Evolutionary conservation across 352 stramenopile species (phyloP).

Genomic region (Thraustotheca clavata): DNA sequence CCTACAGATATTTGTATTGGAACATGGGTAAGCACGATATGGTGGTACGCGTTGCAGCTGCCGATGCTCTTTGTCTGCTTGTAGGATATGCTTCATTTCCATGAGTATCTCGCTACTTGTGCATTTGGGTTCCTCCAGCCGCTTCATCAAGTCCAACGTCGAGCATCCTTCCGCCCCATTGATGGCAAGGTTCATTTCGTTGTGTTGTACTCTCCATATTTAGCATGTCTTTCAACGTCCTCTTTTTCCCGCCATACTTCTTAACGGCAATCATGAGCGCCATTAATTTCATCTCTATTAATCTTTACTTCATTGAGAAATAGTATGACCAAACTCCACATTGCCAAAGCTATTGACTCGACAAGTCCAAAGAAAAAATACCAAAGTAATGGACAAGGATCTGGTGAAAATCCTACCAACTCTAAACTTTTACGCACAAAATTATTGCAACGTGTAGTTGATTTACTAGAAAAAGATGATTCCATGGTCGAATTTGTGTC

Average conservation of each 20-base stretch:
- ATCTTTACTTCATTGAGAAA: too few species aligned
- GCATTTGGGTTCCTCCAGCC: conserved; percentile 14
- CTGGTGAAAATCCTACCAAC: conserved; percentile 5
- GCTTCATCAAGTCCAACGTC: conserved; percentile 54
- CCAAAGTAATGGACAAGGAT: conserved; percentile 5
- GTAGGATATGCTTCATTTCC: conserved; percentile 35
- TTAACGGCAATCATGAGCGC: conserved; percentile 10
- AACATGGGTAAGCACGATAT: neutral
- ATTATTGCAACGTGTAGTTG: conserved; percentile 47
- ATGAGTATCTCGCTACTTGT: conserved; percentile 26
- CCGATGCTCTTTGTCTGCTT: neutral
- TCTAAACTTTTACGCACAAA: conserved; percentile 29
- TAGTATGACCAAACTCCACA: too few species aligned
- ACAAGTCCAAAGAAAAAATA: too few species aligned
- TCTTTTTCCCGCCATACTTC: neutral
- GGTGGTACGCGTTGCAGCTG: conserved; percentile 10
- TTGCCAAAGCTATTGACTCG: too few species aligned
- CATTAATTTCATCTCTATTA: too few species aligned
- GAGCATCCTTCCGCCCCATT: conserved; percentile 31
- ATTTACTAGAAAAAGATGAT: conserved; percentile 50
- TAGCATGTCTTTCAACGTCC: neutral
- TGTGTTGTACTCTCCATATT: neutral
- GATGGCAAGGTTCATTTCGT: conserved; percentile 20
- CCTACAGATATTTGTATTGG: neutral
- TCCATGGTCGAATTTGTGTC: conserved; percentile 34